phyloP scores from a whole-genome alignment of 345 rosid genomes.

The Cardamine occulta region DNA sequence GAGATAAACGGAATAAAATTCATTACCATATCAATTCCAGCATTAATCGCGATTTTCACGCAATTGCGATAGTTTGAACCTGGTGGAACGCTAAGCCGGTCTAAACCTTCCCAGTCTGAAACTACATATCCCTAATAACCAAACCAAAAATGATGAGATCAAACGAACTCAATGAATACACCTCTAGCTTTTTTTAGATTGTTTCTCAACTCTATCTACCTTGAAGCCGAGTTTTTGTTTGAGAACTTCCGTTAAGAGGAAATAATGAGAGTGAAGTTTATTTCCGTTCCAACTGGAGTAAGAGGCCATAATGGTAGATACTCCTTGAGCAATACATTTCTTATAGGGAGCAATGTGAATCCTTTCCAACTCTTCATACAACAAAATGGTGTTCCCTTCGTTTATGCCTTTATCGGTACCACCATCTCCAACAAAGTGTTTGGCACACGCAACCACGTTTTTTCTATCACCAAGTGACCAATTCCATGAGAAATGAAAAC shows the following conservation, averaged over 20 bases:
- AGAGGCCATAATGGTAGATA: conserved; percentile 4
- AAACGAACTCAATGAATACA: not conserved
- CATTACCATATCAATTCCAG: conserved; percentile 9
- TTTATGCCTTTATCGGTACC: not conserved
- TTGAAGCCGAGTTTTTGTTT: not conserved
- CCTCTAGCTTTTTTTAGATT: not conserved
- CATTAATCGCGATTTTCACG: not conserved
- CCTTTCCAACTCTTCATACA: not conserved
- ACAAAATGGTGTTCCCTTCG: conserved; percentile 6
- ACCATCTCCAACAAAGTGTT: conserved; percentile 13
- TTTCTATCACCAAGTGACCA: not conserved
- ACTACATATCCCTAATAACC: not conserved
- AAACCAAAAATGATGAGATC: not conserved
- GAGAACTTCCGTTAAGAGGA: conserved; percentile 7
- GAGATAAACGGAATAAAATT: not conserved
- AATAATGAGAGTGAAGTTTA: conserved; percentile 6
- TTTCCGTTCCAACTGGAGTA: conserved; percentile 16
- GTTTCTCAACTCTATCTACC: not conserved
- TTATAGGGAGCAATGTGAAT: conserved; percentile 1
- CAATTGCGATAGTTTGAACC: conserved; percentile 10
- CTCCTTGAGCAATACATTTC: conserved; percentile 5
- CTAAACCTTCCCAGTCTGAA: conserved; percentile 17
- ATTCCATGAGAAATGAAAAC: not conserved
- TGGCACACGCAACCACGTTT: conserved; percentile 3
- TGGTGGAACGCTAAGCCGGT: conserved; percentile 45